These are phyloP conservation scores for Pulveroboletus ravenelii DNA, from an alignment of 768 basidiomycete genomes.

Conservation along the genomic window DNA sequence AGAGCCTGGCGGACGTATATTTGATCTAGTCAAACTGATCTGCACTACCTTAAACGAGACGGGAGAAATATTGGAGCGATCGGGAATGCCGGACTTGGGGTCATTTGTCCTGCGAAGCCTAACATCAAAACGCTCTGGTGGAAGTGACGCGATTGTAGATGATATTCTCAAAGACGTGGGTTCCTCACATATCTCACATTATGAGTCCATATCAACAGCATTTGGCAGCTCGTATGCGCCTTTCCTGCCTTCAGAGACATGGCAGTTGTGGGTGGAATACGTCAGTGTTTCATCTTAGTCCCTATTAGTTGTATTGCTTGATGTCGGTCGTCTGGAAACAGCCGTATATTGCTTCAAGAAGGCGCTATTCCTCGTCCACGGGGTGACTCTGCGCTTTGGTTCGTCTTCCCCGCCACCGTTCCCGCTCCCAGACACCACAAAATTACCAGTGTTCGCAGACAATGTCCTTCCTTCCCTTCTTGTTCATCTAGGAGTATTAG, in stretches of 20 bases:
- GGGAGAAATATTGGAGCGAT: constrained; percentile 54
- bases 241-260: constrained; percentile 84
- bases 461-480: constrained; percentile 83
- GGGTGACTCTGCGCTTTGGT: constrained; percentile 63
- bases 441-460: constrained; percentile 69
- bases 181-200: constrained; percentile 2
- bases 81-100: constrained; percentile 68
- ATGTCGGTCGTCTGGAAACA: constrained; percentile 23
- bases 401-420: constrained; percentile 49
- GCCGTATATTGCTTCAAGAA: constrained; percentile 91
- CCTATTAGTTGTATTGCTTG: neutral
- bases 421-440: constrained; percentile 54
- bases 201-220: constrained; percentile 1
- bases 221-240: constrained; percentile 60
- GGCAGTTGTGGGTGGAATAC: constrained; percentile 56
- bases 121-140: constrained; percentile 35
- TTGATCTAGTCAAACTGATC: constrained; percentile 68
- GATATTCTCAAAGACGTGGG: constrained; percentile 59
- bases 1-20: constrained; percentile 68
- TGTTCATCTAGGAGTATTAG: constrained; percentile 69
- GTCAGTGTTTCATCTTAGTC: constrained; percentile 35
- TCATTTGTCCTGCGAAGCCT: constrained; percentile 68
- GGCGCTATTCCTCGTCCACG: constrained; percentile 76
- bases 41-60: constrained; percentile 65
- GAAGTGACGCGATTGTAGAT: constrained; percentile 43